Base-by-base conservation (phyloP, 2,329 filamentous ascomycete species). In the Pseudopithomyces chartarum region DNA sequence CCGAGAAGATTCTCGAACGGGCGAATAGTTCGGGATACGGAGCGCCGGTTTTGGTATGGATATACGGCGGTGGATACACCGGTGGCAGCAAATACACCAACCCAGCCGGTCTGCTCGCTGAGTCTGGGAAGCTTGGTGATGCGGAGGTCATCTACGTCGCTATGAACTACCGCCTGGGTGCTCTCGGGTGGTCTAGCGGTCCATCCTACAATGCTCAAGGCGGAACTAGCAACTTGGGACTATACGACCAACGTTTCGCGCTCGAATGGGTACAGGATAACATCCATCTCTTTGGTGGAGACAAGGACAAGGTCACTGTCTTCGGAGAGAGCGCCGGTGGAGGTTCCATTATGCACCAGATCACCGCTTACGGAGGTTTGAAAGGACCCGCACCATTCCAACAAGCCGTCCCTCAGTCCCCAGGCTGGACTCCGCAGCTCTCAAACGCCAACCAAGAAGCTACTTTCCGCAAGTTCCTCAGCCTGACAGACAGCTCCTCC, bases 31-130 rank as follows among this genome's bases (percentile, higher is more conserved):
- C 76, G 63, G 54, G 76, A 6, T 67, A 58, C 20, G 71, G 59
- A 40, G 64, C 72, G 69, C 77, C 81, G 0, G 81, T 84, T 0
- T 57, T 83, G 1, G 78, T 83, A 3, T 82, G 78, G 78, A 80
- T 84, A 38, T 81, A 82, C 60, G 82, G 82, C 13, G 81, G 81
- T 8, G 81, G 80, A 10, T 83, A 82, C 52, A 73, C 71, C 3
- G 59, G 61, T 2, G 77, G 77, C 6, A 70, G 71, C 36, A 83
- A 82, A 62, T 73, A 67, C 20, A 63, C 69, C 10, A 74, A 77
- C 33, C 77, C 79, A 5, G 72, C 77, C 20, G 76, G 76, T 8
- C 64, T 82, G 10, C 65, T 81, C 10, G 70, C 74, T 26, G 76
- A 79, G 7, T 81, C 78, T 49, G 75, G 78, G 52, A 72, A 74